These are phyloP conservation scores for Strigomonas galati DNA, from an alignment of 208 protist species.

Conservation along the genomic window DNA sequence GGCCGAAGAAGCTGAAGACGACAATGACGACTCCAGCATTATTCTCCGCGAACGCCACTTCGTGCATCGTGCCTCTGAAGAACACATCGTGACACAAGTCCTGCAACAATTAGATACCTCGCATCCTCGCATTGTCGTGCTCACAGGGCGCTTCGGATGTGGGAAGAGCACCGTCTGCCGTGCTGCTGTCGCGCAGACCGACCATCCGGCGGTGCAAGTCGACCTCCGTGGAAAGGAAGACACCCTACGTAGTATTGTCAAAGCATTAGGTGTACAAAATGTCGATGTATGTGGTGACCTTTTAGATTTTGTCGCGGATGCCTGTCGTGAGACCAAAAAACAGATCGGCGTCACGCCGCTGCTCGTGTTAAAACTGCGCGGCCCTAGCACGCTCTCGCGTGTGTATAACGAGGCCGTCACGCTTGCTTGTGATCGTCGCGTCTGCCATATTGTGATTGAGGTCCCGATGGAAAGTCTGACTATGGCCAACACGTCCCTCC, in stretches of 20 bases:
- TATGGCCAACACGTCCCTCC: slow-evolving; percentile 14
- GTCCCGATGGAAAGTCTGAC: slow-evolving; percentile 12
- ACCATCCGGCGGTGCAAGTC: slow-evolving; percentile 61
- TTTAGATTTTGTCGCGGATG: slow-evolving; percentile 56
- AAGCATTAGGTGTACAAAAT: slow-evolving; percentile 69
- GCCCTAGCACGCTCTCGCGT: slow-evolving; percentile 35
- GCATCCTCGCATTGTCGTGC: slow-evolving; percentile 64
- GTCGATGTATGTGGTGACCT: slow-evolving; percentile 79
- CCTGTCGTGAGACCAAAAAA: slow-evolving; percentile 27
- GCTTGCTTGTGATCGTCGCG: slow-evolving; percentile 49
- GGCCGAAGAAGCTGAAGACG: slow-evolving; percentile 4
- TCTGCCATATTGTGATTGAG: slow-evolving; percentile 11
- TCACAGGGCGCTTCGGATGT: slow-evolving; percentile 63
- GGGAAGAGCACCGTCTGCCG: slow-evolving; percentile 66
- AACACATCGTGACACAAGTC: slow-evolving; percentile 49
- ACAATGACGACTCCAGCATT: not conserved
- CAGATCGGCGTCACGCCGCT: slow-evolving; percentile 54
- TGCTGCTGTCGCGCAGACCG: slow-evolving; percentile 50
- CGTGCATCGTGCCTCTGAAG: slow-evolving; percentile 47
- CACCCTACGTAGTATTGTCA: slow-evolving; percentile 54
- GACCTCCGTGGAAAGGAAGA: slow-evolving; percentile 65
- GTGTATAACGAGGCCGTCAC: slow-evolving; percentile 68
- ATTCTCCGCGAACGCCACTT: slow-evolving; percentile 19
- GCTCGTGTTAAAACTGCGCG: slow-evolving; percentile 66
- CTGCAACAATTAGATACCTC: slow-evolving; percentile 56